Conservation (phyloP, 768 basidiomycete species). For the Leccinum ochraceum region DNA sequence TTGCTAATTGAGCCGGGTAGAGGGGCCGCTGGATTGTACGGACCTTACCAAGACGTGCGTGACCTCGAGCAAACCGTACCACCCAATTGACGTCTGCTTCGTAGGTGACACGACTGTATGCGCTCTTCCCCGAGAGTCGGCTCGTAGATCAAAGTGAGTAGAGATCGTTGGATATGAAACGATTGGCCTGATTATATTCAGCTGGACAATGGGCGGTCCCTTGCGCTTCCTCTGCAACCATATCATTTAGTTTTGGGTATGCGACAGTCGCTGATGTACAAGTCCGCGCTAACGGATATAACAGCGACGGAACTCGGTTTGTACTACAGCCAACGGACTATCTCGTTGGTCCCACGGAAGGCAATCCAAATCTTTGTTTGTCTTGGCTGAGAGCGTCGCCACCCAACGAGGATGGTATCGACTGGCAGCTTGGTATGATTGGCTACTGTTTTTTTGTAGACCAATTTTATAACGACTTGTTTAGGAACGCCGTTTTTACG, state of each 20-base stretch:
- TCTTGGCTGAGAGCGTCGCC: conserved; percentile 71
- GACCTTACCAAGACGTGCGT: conserved; percentile 75
- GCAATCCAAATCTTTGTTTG: conserved; percentile 66
- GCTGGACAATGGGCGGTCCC: conserved; percentile 78
- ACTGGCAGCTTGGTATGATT: conserved; percentile 76
- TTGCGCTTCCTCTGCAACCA: conserved; percentile 56
- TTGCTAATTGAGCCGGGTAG: conserved; percentile 29
- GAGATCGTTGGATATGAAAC: not conserved
- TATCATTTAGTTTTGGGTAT: conserved; percentile 73
- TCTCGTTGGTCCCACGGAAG: conserved; percentile 66
- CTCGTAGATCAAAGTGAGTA: conserved; percentile 61
- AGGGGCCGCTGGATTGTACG: conserved; percentile 70
- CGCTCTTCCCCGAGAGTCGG: conserved; percentile 63
- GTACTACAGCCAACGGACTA: conserved; percentile 75
- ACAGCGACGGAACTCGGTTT: conserved; percentile 41
- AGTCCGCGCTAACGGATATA: conserved; percentile 2
- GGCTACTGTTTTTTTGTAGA: not conserved
- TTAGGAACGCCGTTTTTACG: conserved; percentile 66
- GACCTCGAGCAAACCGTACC: not conserved
- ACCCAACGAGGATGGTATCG: conserved; percentile 72
- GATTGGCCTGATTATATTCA: conserved; percentile 17
- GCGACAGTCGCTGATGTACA: conserved; percentile 13
- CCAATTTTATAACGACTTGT: not conserved
- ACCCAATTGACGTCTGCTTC: conserved; percentile 4
- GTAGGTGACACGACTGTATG: conserved; percentile 68